Percentiles rank a stretch among this genome's conserved stretches.
These are phyloP conservation scores for Leccinum fallax DNA, from an alignment of 1,284 basidiomycete genomes.

Conservation along the genomic window DNA sequence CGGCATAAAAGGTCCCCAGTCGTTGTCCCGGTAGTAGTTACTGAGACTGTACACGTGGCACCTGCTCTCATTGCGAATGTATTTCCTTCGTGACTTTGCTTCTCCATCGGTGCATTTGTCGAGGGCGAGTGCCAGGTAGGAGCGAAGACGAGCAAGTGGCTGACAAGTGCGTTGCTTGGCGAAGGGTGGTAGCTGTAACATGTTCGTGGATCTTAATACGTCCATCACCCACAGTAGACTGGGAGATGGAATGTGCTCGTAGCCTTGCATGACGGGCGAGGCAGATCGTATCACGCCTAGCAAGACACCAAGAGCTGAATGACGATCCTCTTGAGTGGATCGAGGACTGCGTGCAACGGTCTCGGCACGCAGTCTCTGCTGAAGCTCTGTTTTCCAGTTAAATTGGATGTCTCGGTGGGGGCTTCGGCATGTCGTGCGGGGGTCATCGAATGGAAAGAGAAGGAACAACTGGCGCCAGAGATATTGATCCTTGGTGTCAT, in stretches of 20 bases:
- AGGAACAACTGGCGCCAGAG: conserved; percentile 69
- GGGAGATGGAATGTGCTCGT: conserved; percentile 33
- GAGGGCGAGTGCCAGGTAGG: conserved; percentile 47
- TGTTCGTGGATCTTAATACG: conserved; percentile 38
- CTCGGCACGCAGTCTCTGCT: conserved; percentile 44
- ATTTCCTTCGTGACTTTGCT: conserved; percentile 30
- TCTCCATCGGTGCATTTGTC: conserved; percentile 33
- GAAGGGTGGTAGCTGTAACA: conserved; percentile 35
- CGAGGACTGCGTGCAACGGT: conserved; percentile 31
- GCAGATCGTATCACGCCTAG: conserved; percentile 45
- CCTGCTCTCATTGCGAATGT: conserved; percentile 49
- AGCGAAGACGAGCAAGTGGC: conserved; percentile 38
- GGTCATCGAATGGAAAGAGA: conserved; percentile 58
- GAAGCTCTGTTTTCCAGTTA: conserved; percentile 45
- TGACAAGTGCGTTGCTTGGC: conserved; percentile 25
- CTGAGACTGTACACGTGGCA: conserved; percentile 63
- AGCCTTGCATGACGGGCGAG: conserved; percentile 35
- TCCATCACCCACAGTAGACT: conserved; percentile 45
- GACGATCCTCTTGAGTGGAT: conserved; percentile 34
- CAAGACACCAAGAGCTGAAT: conserved; percentile 44
- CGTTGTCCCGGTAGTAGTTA: conserved; percentile 51
- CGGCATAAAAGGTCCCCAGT: conserved; percentile 58
- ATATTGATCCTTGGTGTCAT: conserved; percentile 51
- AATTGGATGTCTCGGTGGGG: conserved; percentile 19
- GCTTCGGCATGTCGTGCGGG: conserved; percentile 37